These are phyloP conservation scores for Cladosporium sp. DNA, from an alignment of 2,329 filamentous ascomycete genomes.

Conservation along the genomic window DNA sequence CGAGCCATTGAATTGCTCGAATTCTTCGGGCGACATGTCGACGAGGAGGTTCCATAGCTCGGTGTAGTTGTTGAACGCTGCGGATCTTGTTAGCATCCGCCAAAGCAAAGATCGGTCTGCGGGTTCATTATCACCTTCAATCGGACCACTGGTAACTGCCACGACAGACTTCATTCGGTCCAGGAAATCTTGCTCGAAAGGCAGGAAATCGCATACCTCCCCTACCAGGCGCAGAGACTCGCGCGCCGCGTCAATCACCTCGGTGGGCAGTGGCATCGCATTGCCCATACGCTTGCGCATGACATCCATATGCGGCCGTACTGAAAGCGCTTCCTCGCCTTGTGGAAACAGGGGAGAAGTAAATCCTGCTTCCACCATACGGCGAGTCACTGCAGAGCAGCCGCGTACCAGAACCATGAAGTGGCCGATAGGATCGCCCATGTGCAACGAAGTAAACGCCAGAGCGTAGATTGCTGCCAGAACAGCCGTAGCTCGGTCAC, in stretches of 20 bases:
- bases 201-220: not conserved
- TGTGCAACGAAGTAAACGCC: not conserved
- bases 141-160: slow-evolving; percentile 8
- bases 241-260: not conserved
- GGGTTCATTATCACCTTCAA: not conserved
- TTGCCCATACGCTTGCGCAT: not conserved
- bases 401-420: slow-evolving; percentile 12
- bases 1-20: slow-evolving; percentile 8
- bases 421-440: slow-evolving; percentile 12
- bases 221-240: not conserved
- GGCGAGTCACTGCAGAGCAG: not conserved
- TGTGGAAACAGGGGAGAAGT: slow-evolving; percentile 7
- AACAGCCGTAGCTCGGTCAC: slow-evolving; percentile 11
- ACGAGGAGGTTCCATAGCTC: slow-evolving; percentile 2
- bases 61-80: slow-evolving; percentile 9
- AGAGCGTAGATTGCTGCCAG: slow-evolving; percentile 6
- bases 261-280: not conserved
- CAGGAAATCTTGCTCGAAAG: slow-evolving; percentile 9
- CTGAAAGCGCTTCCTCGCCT: not conserved
- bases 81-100: not conserved
- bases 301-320: slow-evolving; percentile 4
- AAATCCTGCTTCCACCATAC: slow-evolving; percentile 10
- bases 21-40: not conserved
- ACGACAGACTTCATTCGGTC: slow-evolving; percentile 7
- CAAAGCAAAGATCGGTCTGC: not conserved